Evolutionary conservation across 331 rosid genomes (phyloP), one percentile per base, ranked within the genome.

Genomic region (Erythrophleum ivorense): DNA sequence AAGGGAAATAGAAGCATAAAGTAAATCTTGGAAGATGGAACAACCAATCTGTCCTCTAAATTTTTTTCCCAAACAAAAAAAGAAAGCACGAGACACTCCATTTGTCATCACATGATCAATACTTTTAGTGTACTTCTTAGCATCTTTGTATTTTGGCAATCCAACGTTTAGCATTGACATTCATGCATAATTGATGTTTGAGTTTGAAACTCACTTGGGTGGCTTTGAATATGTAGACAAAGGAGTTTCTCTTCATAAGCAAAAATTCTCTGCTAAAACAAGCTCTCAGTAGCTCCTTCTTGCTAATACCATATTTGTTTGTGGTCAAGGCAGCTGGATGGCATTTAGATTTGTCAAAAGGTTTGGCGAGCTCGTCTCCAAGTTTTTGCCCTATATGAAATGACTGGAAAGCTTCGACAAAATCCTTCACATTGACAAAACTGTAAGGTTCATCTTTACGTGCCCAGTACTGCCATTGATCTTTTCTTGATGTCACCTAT

Each of bases 171-270:
- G 41, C 2, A 60, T 21, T 46, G 16, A 3, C 12, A 59, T 24
- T 75, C 14, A 24, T 55, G 55, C 33, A 24, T 58, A 9, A 58
- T 18, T 11, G 9, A 49, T 41, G 9, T 45, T 36, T n/a, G 15
- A 60, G 59, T 75, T 68, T 36, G 52, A 46, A 79, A 76, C 97
- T 90, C 76, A 95, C 98, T 65, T 88, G 91, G 52, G 89, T 64
- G 38, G 69, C 78, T 88, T 91, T 92, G 91, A 95, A 95, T 79
- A 92, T 75, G 85, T 90, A 88, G 52, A 90, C 92, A 85, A 92
- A 91, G 18, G 95, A 91, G 85, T 92, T 95, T 90, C 98, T 82
- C 88, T 90, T 95, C 97, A 95, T 95, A 45, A 95, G 98, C 86
- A 95, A 80, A 82, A 87, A 78, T 73, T 95, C 98, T 87, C 98